Evolutionary conservation across 345 rosid genomes (phyloP).

Genomic region (Corchorus capsularis): DNA sequence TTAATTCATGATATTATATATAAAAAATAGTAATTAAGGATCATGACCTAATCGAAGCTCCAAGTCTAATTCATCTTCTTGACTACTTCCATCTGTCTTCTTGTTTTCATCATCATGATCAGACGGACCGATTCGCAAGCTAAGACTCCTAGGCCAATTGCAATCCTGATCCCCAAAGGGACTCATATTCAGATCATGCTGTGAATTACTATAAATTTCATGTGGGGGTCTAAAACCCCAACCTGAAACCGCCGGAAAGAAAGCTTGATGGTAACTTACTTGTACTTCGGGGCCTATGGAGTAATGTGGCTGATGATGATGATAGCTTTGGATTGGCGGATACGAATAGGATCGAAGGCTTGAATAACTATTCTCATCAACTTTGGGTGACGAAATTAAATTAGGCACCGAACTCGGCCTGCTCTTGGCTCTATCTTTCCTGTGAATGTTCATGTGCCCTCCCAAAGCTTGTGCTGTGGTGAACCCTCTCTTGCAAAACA

Average conservation of each 20-base stretch:
- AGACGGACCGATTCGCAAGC: conserved; percentile 55
- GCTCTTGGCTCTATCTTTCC: conserved; percentile 70
- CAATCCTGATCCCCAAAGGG: conserved; percentile 24
- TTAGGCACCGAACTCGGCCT: conserved; percentile 35
- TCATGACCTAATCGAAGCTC: conserved; percentile 88
- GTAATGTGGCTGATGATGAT: conserved; percentile 23
- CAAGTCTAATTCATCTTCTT: conserved; percentile 82
- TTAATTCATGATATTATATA: not conserved
- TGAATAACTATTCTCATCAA: conserved; percentile 24
- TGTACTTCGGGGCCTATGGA: conserved; percentile 29
- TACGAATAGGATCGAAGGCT: conserved; percentile 26
- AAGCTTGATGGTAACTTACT: conserved; percentile 35
- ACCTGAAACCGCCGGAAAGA: conserved; percentile 40
- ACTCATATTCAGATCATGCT: conserved; percentile 20
- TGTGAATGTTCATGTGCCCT: conserved; percentile 94
- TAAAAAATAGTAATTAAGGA: conserved; percentile 19
- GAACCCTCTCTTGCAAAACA: conserved; percentile 91
- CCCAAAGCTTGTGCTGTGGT: conserved; percentile 95
- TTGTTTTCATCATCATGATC: conserved; percentile 28
- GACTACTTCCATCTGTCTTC: conserved; percentile 17
- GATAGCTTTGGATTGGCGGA: conserved; percentile 31
- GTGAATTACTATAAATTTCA: conserved; percentile 31
- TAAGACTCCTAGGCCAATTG: conserved; percentile 46
- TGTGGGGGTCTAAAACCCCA: conserved; percentile 27
- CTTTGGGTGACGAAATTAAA: conserved; percentile 31